Evolutionary conservation across 78 protist genomes (phyloP), one percentile per base, ranked within the genome.

Genomic region (Anaeramoeba flamelloides): DNA sequence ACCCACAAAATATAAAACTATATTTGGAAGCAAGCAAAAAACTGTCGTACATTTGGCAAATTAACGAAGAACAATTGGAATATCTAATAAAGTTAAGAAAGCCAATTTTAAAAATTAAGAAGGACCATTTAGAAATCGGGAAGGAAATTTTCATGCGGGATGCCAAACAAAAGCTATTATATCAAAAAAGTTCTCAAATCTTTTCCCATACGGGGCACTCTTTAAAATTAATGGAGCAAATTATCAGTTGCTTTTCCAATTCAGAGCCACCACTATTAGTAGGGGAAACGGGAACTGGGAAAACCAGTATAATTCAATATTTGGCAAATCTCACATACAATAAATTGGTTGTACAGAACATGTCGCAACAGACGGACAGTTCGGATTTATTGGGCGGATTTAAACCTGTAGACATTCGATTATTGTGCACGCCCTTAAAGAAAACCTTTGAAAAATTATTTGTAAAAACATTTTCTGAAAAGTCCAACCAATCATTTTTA

Each of bases 311-410:
- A 0, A 92, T 96, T 33, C 98, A 94, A 84, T 77, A 90, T n/a
- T 87, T 98, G 37, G 97, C 99, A 12, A 53, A 38, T 32, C 40
- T 17, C 38, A 39, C 87, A 1, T 89, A 91, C 36, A 75, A 75
- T 74, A 82, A 38, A 65, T 86, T 95, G 39, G 82, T 87, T 12
- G 88, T 88, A 2, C 79, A 89, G 82, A 96, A 98, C 89, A 86
- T 96, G 78, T 87, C 81, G 77, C 95, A 92, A 85, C 99, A 98
- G 89, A 85, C 90, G 2, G 99, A 95, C 34, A 34, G 89, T 34
- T 1, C 91, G 1, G 99, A 96, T 40, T 81, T 98, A 22, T 78
- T 98, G n/a, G 99, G 99, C 40, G 99, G 99, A 8, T 98, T 88
- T 79, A 83, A 86, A 36, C 99, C 99, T 36, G 93, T 91, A 0